Conservation (phyloP, 805 yeast species). For the Cyberlindnera lachancei region DNA sequence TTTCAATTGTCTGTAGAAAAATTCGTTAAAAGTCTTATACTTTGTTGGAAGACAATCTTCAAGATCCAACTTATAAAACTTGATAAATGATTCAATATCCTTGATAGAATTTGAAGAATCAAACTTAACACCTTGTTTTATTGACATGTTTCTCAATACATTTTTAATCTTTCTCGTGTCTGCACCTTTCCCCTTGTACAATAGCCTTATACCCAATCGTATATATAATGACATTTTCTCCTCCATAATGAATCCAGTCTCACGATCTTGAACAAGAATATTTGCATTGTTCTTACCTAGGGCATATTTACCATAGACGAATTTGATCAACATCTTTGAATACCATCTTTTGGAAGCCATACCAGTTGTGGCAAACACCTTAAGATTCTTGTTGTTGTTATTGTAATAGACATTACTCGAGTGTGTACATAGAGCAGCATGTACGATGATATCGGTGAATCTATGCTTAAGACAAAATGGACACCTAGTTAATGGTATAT, state of each 20-base stretch:
- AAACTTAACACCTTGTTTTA: slow-evolving; percentile 79
- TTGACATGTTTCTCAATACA: slow-evolving; percentile 56
- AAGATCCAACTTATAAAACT: slow-evolving; percentile 74
- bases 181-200: slow-evolving; percentile 69
- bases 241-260: slow-evolving; percentile 82
- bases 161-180: slow-evolving; percentile 50
- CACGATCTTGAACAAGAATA: slow-evolving; percentile 86
- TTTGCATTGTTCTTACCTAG: slow-evolving; percentile 90
- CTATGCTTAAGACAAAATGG: slow-evolving; percentile 79
- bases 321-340: slow-evolving; percentile 68
- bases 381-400: too few relatives aligned
- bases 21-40: slow-evolving; percentile 70
- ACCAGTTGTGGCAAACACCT: slow-evolving; percentile 68
- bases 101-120: slow-evolving; percentile 60
- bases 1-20: slow-evolving; percentile 72
- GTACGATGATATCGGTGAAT: slow-evolving; percentile 70
- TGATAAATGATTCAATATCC: slow-evolving; percentile 70
- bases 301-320: slow-evolving; percentile 82
- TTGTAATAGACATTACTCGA: too few relatives aligned
- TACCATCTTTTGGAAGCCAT: slow-evolving; percentile 89
- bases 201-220: slow-evolving; percentile 74
- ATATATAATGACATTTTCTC: slow-evolving; percentile 90
- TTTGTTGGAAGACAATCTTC: slow-evolving; percentile 60
- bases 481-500: slow-evolving; percentile 41
- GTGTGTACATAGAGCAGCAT: slow-evolving; percentile 78